Base-by-base conservation (phyloP, 176 grass and related monocot species). In the Avena atlantica region DNA sequence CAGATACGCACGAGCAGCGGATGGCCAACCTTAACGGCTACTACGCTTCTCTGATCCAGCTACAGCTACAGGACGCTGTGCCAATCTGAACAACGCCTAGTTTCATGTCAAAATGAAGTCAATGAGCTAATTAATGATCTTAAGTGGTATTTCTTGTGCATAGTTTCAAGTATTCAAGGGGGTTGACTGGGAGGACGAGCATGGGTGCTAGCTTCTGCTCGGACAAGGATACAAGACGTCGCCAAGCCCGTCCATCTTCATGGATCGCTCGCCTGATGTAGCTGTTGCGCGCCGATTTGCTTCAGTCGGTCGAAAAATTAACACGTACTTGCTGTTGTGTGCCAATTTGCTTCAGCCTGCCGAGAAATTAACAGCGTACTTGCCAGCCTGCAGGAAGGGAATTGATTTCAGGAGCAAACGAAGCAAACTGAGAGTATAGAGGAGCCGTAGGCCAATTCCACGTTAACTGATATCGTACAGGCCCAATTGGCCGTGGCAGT, bases 1-100 rank as follows among this genome's bases (percentile, higher is more conserved):
- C 90, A 4, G 96, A 93, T 23, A 98, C 93, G 25, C 96, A 96
- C 29, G 96, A 98, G 56, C 92, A 96, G 87, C 92, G 95, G 20
- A 89, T 96, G 86, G 70, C 87, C 0, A 81, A 91, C 67, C 64
- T 88, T 34, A 12, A 42, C 78, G 91, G 96, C 40, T 83, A 87
- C 1, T 98, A 98, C 79, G 48, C 92, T 19, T 94, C 96, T 4
- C 92, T 98, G 69, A 91, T 95, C 78, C 90, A 94, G 19, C 76
- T 96, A 23, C 90, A 94, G 19, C 76, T 96, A 23, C 92, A 96
- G 77, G 89, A 94, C 10, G 12, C 13, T 51, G 13, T 25, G 25
- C 25, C 25, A 25, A 25, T 25, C 25, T 25, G 25, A 25, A 25
- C 25, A 25, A 25, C 25, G 25, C 25, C 12, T 51, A 51, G 2